These are phyloP conservation scores for Sonneratia caseolaris DNA, from an alignment of 345 rosid genomes.

Conservation along the genomic window DNA sequence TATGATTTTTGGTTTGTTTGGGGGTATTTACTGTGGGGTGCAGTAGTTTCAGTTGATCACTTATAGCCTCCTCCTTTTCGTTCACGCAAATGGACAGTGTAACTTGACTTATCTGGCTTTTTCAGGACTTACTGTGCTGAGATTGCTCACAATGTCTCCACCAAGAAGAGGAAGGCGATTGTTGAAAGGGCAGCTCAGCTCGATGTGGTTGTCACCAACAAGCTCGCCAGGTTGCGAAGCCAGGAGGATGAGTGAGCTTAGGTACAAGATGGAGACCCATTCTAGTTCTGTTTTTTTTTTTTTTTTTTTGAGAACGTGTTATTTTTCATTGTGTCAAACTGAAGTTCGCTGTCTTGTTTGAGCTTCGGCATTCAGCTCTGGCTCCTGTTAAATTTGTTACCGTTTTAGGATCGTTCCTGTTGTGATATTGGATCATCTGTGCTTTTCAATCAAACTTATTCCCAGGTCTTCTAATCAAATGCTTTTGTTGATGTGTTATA, in stretches of 20 bases:
- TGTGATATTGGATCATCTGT: too few species aligned
- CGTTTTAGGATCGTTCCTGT: too few species aligned
- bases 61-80: neutral
- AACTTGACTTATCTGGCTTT: neutral
- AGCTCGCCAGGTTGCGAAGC: slow-evolving; percentile 59
- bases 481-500: too few species aligned
- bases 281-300: too few species aligned
- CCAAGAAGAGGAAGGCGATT: slow-evolving; percentile 53
- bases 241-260: slow-evolving; percentile 45
- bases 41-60: neutral
- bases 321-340: too few species aligned
- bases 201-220: slow-evolving; percentile 59
- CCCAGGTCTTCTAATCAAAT: too few species aligned
- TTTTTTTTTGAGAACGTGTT: too few species aligned
- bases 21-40: neutral
- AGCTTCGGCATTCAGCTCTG: too few species aligned
- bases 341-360: too few species aligned
- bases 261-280: too few species aligned
- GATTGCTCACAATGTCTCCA: slow-evolving; percentile 54
- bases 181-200: slow-evolving; percentile 55
- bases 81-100: neutral
- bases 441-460: too few species aligned
- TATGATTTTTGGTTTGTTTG: neutral
- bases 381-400: too few species aligned
- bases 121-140: slow-evolving; percentile 58